Percentiles rank a stretch among this genome's conserved stretches.
phyloP scores from a whole-genome alignment of 345 rosid species.

The Sonneratia caseolaris region DNA sequence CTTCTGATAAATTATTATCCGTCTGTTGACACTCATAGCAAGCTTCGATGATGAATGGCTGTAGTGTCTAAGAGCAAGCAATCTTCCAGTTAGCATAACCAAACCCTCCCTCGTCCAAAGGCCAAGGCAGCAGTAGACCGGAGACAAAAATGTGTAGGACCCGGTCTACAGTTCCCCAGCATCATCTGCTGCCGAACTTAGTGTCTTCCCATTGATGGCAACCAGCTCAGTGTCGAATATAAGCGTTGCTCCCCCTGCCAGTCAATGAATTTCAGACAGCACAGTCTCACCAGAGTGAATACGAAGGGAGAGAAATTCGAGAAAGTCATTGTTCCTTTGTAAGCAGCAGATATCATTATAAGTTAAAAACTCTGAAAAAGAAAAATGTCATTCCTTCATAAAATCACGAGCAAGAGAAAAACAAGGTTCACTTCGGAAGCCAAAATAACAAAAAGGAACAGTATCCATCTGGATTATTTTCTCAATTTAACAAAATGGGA shows the following conservation, averaged over 20 bases:
- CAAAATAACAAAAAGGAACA: neutral
- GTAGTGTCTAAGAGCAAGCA: neutral
- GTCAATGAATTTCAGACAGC: neutral
- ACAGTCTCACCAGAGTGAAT: neutral
- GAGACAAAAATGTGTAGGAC: neutral
- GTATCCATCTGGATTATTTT: neutral
- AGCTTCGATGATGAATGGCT: neutral
- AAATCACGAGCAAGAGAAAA: neutral
- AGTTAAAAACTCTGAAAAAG: too few relatives aligned
- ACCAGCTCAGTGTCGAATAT: constrained; percentile 89
- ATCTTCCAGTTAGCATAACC: neutral
- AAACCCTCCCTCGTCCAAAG: neutral
- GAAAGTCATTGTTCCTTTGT: too few relatives aligned
- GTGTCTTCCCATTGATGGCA: constrained; percentile 62
- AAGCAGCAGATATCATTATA: too few relatives aligned
- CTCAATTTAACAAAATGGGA: neutral
- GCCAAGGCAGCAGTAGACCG: neutral
- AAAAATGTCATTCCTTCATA: too few relatives aligned
- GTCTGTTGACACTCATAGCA: neutral
- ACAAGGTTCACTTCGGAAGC: neutral
- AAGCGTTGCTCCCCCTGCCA: constrained; percentile 83
- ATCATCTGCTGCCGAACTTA: constrained; percentile 21
- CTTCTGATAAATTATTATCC: too few relatives aligned
- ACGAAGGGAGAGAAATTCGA: neutral
- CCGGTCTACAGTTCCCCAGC: constrained; percentile 31